phyloP scores from a whole-genome alignment of 306 rosid species.

The Gleditsia sinensis region DNA sequence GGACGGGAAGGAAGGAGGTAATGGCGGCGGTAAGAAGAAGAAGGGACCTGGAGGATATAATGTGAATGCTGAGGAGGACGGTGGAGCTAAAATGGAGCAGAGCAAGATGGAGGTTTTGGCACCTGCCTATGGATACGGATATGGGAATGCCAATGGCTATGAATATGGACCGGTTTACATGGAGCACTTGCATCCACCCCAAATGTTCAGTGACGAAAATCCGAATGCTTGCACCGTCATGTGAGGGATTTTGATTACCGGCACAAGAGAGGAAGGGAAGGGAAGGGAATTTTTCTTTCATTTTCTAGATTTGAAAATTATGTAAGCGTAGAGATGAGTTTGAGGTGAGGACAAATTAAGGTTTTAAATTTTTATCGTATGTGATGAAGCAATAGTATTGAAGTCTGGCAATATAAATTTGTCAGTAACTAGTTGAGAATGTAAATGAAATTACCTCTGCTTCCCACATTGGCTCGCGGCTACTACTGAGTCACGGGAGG shows the following conservation, averaged over 20 bases:
- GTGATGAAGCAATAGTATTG: background rate
- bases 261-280: background rate
- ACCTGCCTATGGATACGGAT: constrained; percentile 14
- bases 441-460: constrained; percentile 10
- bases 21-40: constrained; percentile 40
- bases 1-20: constrained; percentile 20
- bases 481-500: background rate
- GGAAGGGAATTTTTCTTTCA: background rate
- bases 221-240: constrained; percentile 79
- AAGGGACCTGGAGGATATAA: constrained; percentile 33
- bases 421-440: background rate
- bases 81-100: constrained; percentile 35
- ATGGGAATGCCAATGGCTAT: constrained; percentile 40
- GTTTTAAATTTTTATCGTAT: background rate
- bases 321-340: background rate
- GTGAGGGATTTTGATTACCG: no score
- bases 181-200: constrained; percentile 49
- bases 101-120: constrained; percentile 32
- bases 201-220: constrained; percentile 81
- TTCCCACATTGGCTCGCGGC: constrained; percentile 2
- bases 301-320: background rate
- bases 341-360: background rate
- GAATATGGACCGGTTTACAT: constrained; percentile 37
- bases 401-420: background rate
- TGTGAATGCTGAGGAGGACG: background rate